phyloP scores from a whole-genome alignment of 306 rosid species.

The Acacia crassicarpa region DNA sequence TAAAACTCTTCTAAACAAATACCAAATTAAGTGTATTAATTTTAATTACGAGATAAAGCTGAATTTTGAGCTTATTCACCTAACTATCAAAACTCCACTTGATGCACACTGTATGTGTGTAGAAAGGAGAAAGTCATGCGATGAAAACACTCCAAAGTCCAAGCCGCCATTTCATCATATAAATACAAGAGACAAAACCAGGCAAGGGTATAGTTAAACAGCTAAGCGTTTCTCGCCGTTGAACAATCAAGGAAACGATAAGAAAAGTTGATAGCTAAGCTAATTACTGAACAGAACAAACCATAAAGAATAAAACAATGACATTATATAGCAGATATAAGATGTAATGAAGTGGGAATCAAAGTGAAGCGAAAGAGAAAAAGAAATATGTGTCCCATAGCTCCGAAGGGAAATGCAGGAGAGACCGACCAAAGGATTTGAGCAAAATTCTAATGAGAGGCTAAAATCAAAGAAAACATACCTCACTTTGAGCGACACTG shows the following conservation, averaged over 20 bases:
- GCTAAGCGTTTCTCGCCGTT: background rate
- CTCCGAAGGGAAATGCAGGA: background rate
- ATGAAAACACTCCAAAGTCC: background rate
- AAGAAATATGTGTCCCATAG: background rate
- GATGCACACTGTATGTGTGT: background rate
- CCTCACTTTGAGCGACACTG: constrained; percentile 37
- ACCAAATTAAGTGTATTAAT: background rate
- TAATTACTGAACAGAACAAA: background rate
- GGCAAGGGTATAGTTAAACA: background rate
- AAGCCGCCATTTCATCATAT: background rate
- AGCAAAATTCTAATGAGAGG: constrained; percentile 13
- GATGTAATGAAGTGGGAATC: background rate
- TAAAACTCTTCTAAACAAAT: background rate
- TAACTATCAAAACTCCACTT: background rate
- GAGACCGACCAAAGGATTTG: constrained; percentile 8
- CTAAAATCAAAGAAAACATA: constrained; percentile 25
- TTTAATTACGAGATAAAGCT: background rate
- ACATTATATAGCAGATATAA: background rate
- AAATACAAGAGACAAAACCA: background rate
- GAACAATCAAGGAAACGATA: background rate
- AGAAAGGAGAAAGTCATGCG: background rate
- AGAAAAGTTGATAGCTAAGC: background rate
- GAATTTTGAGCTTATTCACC: background rate
- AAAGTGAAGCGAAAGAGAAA: background rate
- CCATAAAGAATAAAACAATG: background rate